Evolutionary conservation across 805 yeast genomes (phyloP), one percentile per base, ranked within the genome.

Genomic region (Brettanomyces custersianus): DNA sequence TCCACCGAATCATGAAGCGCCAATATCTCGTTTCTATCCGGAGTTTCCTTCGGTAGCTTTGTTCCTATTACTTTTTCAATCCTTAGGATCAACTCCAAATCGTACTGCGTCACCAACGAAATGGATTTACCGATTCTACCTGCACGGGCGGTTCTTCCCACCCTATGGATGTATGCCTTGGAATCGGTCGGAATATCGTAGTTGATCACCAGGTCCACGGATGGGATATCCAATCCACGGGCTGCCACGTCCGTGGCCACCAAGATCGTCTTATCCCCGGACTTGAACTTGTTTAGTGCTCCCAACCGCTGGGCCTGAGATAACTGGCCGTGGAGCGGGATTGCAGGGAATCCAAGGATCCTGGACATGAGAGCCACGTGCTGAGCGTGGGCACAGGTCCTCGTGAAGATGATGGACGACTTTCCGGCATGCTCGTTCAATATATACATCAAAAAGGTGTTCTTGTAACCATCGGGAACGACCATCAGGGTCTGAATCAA

Each of bases 141-240:
- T 1, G 95, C 94, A 59, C 96, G 79, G 2, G 96, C 96, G 10
- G 98, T 90, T 74, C 98, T 84, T 65, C 98, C 98, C 9, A 90
- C 95, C 58, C 98, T 70, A 61, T 92, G 98, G 36, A 92, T 87
- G 50, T 85, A 92, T 44, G 92, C 96, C 52, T 92, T 96, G 3
- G 97, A 84, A 52, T 92, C 96, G 0, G 92, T 87, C 4, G 98
- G 98, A 18, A 92, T 74, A 52, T 92, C 97, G 52, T 74, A 92
- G 55, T 92, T 92, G 19, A 92, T 62, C 19, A 92, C 97, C 47
- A 92, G 65, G 52, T 80, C 90, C 3, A 92, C 98, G 7, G 76
- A 69, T 9, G 97, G 98, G 38, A 92, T 92, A 69, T 92, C 98
- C 45, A 92, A 70, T 57, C 98, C 98, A 73, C 98, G 77, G 20